Conservation (phyloP, 2,329 filamentous ascomycete genomes). For the Cercospora sp. region DNA sequence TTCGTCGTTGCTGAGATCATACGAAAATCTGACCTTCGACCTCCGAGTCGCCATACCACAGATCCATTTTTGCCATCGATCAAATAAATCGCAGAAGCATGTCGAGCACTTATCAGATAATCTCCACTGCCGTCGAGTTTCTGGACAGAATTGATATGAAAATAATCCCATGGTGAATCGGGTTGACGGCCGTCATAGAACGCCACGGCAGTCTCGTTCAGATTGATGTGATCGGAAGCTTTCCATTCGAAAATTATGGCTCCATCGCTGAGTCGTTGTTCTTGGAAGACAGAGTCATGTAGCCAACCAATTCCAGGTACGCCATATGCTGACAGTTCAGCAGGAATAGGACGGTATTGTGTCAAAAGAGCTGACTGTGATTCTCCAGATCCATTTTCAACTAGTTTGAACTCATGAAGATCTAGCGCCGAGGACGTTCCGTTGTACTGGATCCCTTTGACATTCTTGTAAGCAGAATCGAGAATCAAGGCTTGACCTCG, state of each 20-base stretch:
- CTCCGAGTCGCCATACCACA: slow-evolving; percentile 45
- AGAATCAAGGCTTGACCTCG: background rate
- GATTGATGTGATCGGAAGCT: slow-evolving; percentile 44
- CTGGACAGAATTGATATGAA: slow-evolving; percentile 45
- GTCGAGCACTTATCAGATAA: slow-evolving; percentile 44
- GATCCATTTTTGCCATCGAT: slow-evolving; percentile 39
- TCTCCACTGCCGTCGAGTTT: slow-evolving; percentile 40
- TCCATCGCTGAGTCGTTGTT: slow-evolving; percentile 46
- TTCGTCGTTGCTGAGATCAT: background rate
- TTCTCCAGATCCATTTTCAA: background rate
- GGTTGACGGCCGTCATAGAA: background rate
- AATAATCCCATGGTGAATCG: background rate
- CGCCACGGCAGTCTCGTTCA: slow-evolving; percentile 21
- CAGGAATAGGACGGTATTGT: background rate
- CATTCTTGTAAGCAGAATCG: background rate
- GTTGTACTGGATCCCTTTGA: slow-evolving; percentile 3
- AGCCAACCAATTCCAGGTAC: slow-evolving; percentile 13
- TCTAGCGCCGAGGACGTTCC: slow-evolving; percentile 35
- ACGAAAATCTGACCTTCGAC: slow-evolving; percentile 27
- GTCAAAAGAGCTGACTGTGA: background rate
- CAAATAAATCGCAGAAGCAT: slow-evolving; percentile 43
- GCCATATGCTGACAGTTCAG: background rate
- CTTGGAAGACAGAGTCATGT: slow-evolving; percentile 44
- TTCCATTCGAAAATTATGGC: slow-evolving; percentile 48
- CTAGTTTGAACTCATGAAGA: slow-evolving; percentile 44